A percentile compares a stretch with the other conserved stretches of the same genome.
These are phyloP conservation scores for Ceratocystiopsis sp. DNA, from an alignment of 2,329 filamentous ascomycete genomes.

Conservation along the genomic window DNA sequence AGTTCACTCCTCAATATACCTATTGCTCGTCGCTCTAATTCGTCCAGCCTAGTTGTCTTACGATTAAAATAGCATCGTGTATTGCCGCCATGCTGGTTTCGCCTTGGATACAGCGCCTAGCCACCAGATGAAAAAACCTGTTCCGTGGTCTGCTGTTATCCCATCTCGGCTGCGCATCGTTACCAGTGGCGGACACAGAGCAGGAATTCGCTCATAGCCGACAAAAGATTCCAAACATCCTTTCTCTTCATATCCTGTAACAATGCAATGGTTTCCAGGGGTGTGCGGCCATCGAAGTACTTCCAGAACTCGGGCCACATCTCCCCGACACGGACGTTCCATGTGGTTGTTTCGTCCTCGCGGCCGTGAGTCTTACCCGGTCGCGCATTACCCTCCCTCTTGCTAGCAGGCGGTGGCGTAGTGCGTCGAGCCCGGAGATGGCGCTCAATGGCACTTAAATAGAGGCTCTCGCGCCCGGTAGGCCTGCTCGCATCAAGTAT, in stretches of 20 bases:
- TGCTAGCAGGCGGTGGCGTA: constrained; percentile 4
- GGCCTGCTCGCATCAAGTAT: constrained; percentile 67
- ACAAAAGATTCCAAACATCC: constrained; percentile 51
- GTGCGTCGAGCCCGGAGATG: constrained; percentile 21
- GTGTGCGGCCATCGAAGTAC: constrained; percentile 75
- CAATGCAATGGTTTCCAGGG: constrained; percentile 74
- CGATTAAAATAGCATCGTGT: too few species aligned
- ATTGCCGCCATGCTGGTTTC: too few species aligned
- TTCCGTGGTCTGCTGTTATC: too few species aligned
- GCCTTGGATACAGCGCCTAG: too few species aligned
- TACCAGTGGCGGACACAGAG: constrained; percentile 56
- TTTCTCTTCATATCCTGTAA: constrained; percentile 77
- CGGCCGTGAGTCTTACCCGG: too few species aligned
- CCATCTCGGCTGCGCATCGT: too few species aligned
- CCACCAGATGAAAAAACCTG: too few species aligned
- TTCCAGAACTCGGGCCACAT: constrained; percentile 61
- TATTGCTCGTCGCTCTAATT: too few species aligned
- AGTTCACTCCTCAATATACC: too few species aligned
- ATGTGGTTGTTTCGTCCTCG: constrained; percentile 10
- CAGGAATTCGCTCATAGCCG: constrained; percentile 50
- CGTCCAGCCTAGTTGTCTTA: too few species aligned
- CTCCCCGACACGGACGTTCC: constrained; percentile 39
- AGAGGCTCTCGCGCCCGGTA: constrained; percentile 61
- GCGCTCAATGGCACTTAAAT: constrained; percentile 40
- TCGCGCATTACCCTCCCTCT: constrained; percentile 4